Evolutionary conservation across 2,329 filamentous ascomycete genomes (phyloP).

Genomic region (Fusarium sp.): DNA sequence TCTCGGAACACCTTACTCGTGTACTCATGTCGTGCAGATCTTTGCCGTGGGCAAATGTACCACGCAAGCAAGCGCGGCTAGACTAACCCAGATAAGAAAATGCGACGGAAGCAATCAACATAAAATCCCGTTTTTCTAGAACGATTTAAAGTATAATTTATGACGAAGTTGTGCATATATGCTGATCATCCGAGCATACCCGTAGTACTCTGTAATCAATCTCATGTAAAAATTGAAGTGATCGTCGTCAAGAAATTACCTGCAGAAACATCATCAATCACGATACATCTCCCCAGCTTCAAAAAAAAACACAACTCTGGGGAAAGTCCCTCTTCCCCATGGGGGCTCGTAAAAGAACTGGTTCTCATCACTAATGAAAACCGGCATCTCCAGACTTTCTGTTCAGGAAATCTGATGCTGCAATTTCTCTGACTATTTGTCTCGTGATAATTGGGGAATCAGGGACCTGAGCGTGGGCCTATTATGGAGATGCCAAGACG

Average conservation of each 20-base stretch:
- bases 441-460: conserved; percentile 26
- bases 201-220: not conserved
- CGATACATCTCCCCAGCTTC: not conserved
- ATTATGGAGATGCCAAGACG: conserved; percentile 28
- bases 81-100: not conserved
- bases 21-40: conserved; percentile 8
- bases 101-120: too few relatives aligned
- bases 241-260: not conserved
- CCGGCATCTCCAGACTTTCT: not conserved
- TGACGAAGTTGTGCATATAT: conserved; percentile 5
- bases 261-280: not conserved
- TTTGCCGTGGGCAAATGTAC: conserved; percentile 2
- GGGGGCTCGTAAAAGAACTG: conserved; percentile 9
- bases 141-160: conserved; percentile 1
- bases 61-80: conserved; percentile 4
- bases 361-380: conserved; percentile 27
- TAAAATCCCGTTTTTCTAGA: conserved; percentile 12
- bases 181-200: conserved; percentile 1
- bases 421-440: not conserved
- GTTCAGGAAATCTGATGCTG: not conserved
- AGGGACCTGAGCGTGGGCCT: conserved; percentile 28
- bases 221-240: not conserved
- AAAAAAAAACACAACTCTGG: conserved; percentile 5
- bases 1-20: conserved; percentile 10
- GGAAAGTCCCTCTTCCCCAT: conserved; percentile 28